Base-by-base conservation (phyloP, 768 basidiomycete species). In the Phlegmacium glaucopus region DNA sequence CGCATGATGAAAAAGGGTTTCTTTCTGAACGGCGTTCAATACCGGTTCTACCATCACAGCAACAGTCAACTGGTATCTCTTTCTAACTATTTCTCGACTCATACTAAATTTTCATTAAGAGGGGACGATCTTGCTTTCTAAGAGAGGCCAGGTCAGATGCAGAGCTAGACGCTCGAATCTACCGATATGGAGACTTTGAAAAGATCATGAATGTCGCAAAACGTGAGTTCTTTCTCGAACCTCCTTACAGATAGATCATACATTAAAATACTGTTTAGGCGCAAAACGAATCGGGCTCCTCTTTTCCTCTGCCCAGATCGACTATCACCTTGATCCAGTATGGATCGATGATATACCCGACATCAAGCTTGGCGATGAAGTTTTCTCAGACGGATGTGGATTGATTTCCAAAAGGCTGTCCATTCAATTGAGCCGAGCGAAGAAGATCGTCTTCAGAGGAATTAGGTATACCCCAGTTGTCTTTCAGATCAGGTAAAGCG, bases 31-130 rank as follows among this genome's bases (percentile, higher is more conserved):
- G 72, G 69, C 1, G 61, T 73, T 0, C 78, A 84, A 52, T 84
- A 85, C 59, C 77, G 83, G 2, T 86, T 85, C 58, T 85, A 83
- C 49, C 79, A 80, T 47, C 84, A 87, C 48, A 84, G 84, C 35
- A 84, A 85, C 56, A 85, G 82, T 50, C 84, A 87, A 52, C 55
- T 85, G 58, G 82, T 83, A 50, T 9, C 71, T 63, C 8, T 15
- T 11, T 16, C 10, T 26, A 9, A 9, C 2, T 1, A 10, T 15
- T 10, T 36, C 22, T 9, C 35, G 0, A 4, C 1, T 28, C 42
- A 25, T 16, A 6, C 12, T 13, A 9, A 22, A 39, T 42, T 7
- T 43, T 45, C 38, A 53, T 37, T 42, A 5, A 85, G 83, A 68
- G 83, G 36, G 74, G 78, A 18, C 70, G 82, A n/a, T n/a, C n/a